Conservation (phyloP, 208 protist genomes). For the Naegleria fowleri region DNA sequence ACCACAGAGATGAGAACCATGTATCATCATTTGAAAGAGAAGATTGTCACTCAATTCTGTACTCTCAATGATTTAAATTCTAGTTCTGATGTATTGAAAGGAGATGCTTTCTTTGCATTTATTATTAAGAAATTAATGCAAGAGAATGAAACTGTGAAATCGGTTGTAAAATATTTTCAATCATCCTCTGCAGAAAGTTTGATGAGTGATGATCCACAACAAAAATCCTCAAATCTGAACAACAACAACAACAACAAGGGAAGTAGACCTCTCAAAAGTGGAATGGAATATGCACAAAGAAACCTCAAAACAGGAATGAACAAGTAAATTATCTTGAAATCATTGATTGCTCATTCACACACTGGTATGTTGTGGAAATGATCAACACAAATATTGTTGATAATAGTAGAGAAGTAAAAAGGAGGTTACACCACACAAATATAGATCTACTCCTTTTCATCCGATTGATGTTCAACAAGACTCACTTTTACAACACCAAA, state of each 20-base stretch:
- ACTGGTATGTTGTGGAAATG: too few relatives aligned
- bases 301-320: too few relatives aligned
- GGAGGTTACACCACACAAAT: too few relatives aligned
- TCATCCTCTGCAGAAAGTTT: neutral
- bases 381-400: too few relatives aligned
- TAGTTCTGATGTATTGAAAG: neutral
- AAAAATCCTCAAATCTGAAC: neutral
- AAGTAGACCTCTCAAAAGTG: neutral
- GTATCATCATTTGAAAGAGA: neutral
- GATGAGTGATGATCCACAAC: too few relatives aligned
- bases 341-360: too few relatives aligned
- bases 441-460: too few relatives aligned
- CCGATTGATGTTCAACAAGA: neutral
- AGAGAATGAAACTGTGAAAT: neutral
- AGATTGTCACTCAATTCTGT: neutral
- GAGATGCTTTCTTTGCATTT: neutral
- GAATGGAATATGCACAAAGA: neutral
- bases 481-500: neutral
- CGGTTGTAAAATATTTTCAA: neutral
- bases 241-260: neutral
- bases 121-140: neutral
- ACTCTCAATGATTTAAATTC: neutral
- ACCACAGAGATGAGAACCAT: neutral
- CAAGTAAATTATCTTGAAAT: too few relatives aligned
- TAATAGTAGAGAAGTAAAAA: too few relatives aligned